Base-by-base conservation (phyloP, 176 grass and related monocot genomes). In the Oryza meyeriana region DNA sequence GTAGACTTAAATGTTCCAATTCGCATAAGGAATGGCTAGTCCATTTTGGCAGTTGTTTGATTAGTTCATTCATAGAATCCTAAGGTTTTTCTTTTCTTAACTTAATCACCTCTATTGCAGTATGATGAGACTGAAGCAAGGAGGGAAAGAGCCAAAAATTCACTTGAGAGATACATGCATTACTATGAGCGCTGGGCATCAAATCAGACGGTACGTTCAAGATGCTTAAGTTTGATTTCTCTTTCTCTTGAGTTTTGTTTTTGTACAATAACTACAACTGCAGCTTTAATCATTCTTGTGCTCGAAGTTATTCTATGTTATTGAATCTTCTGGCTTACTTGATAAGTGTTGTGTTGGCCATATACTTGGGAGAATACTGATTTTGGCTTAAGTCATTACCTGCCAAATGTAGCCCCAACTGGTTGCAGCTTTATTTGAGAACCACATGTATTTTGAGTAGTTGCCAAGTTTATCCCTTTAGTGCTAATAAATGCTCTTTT, bases 181-280 rank as follows among this genome's bases (percentile, higher is more conserved):
- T 98, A 93, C 87, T 98, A 98, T 84, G 95, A 98, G 71, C 92
- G 95, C 16, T 98, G 95, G 95, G 90, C 95, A 69, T 94, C 95
- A 61, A 98, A 98, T 84, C 90, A 98, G 64, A 72, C 88, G 71
- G 95, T 94, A 94, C 24, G 90, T 91, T 77, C 57, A 76, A 76
- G 66, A 83, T 83, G 79, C 47, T 61, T 27, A 55, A 50, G 8
- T 20, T 83, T 48, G 45, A 48, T 17, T 4, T 48, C 45, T 13
- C 40, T 42, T n/a, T n/a, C n/a, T 77, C 39, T 45, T 45, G 42
- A 45, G 42, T 52, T n/a, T n/a, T 55, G 17, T 55, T 20, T n/a
- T 55, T 55, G 18, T 55, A 9, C 7, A 55, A 18, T 20, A 55
- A 20, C 18, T n/a, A 5, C 20, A 55, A 8, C 6, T 55, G 50